phyloP scores from a whole-genome alignment of 768 basidiomycete genomes.

The Kwoniella botswanensis region DNA sequence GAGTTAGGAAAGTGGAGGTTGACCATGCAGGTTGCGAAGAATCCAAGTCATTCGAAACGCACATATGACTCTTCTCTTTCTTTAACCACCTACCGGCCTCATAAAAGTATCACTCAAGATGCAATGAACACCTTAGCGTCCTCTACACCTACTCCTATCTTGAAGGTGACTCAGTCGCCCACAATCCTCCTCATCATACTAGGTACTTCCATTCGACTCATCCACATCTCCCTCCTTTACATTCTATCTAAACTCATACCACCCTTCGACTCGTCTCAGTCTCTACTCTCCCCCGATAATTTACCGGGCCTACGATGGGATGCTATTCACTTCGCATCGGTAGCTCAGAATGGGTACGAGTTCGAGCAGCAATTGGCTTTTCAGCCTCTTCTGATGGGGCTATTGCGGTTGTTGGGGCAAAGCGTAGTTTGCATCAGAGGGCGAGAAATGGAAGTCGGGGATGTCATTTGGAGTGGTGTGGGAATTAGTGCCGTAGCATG shows the following conservation, averaged over 20 bases:
- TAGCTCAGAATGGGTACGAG: constrained; percentile 66
- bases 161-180: background rate
- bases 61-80: background rate
- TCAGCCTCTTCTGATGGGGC: constrained; percentile 69
- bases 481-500: constrained; percentile 34
- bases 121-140: background rate
- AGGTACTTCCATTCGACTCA: constrained; percentile 23
- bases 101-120: background rate
- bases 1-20: background rate
- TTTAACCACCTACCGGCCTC: background rate
- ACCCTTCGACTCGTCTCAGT: constrained; percentile 45
- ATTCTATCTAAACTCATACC: constrained; percentile 18
- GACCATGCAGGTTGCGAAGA: background rate
- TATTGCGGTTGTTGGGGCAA: constrained; percentile 61
- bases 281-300: constrained; percentile 4
- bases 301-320: constrained; percentile 78
- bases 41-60: background rate
- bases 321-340: constrained; percentile 74
- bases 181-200: constrained; percentile 8
- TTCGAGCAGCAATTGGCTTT: constrained; percentile 90
- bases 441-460: constrained; percentile 10
- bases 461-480: constrained; percentile 43
- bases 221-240: constrained; percentile 26
- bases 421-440: constrained; percentile 13
- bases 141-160: too few species aligned